These are phyloP conservation scores for Globisporangium ultimum DNA, from an alignment of 352 stramenopile species.

Conservation along the genomic window DNA sequence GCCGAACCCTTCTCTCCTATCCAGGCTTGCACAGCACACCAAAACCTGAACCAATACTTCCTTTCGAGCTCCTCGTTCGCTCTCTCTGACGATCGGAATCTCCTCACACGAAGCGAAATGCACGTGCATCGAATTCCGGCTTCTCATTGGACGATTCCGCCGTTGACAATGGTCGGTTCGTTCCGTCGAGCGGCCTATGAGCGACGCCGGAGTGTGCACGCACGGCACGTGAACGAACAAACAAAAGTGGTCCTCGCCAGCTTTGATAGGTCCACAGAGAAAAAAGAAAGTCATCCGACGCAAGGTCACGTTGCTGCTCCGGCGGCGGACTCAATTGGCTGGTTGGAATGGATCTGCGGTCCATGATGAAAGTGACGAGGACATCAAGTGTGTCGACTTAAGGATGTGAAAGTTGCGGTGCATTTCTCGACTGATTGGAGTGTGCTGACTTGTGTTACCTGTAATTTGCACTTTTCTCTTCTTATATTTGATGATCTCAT, in stretches of 20 bases:
- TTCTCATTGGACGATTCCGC: constrained; percentile 2
- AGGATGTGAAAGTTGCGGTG: no score
- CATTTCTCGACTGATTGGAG: not conserved
- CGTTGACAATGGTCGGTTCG: not conserved
- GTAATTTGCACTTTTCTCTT: not conserved
- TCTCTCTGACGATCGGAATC: no score
- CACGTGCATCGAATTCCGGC: not conserved
- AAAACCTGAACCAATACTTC: no score
- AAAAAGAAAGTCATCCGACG: no score
- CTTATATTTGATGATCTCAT: not conserved
- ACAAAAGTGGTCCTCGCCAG: not conserved
- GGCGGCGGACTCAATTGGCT: no score
- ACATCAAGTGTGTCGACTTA: no score
- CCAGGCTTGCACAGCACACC: no score
- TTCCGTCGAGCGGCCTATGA: not conserved
- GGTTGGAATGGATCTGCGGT: no score
- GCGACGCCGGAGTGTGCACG: not conserved
- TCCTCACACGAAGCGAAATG: no score
- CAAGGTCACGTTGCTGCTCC: not conserved
- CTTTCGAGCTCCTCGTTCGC: no score
- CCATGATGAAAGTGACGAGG: no score
- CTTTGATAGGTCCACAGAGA: not conserved
- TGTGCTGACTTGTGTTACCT: not conserved
- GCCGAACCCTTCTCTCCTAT: no score
- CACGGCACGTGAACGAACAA: not conserved